phyloP scores from a whole-genome alignment of 1,139 yeast species.

The Pichia sp. region DNA sequence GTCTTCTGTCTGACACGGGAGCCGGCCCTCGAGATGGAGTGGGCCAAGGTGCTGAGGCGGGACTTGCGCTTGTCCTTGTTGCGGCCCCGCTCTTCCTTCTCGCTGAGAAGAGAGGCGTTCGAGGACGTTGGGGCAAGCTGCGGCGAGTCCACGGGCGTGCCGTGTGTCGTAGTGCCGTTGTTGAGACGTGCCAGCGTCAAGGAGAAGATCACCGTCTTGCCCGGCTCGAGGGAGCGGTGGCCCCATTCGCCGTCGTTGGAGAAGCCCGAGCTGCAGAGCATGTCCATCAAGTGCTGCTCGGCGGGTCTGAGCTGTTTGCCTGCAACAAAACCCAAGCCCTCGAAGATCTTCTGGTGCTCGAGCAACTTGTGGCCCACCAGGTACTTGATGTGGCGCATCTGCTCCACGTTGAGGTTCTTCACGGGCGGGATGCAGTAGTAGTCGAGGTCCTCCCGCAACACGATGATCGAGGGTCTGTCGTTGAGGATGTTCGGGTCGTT shows the following conservation, averaged over 20 bases:
- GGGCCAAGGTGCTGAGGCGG: slow-evolving; percentile 42
- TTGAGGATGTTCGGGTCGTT: slow-evolving; percentile 57
- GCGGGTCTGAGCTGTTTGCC: slow-evolving; percentile 74
- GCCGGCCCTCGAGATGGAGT: slow-evolving; percentile 46
- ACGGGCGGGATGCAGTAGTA: slow-evolving; percentile 83
- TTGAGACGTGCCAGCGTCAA: slow-evolving; percentile 71
- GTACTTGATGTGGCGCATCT: slow-evolving; percentile 62
- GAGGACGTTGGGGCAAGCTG: slow-evolving; percentile 44
- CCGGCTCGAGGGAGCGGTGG: slow-evolving; percentile 76
- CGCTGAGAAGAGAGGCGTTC: slow-evolving; percentile 25
- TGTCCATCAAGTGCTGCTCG: slow-evolving; percentile 89
- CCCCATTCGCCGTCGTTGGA: slow-evolving; percentile 75
- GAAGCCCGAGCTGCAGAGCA: slow-evolving; percentile 92
- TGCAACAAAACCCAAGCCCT: slow-evolving; percentile 54
- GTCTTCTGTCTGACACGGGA: slow-evolving; percentile 41
- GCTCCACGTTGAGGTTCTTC: slow-evolving; percentile 45
- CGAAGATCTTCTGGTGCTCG: slow-evolving; percentile 59
- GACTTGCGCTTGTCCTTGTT: slow-evolving; percentile 27
- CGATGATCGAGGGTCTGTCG: slow-evolving; percentile 87
- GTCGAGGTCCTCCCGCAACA: slow-evolving; percentile 89
- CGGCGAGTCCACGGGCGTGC: slow-evolving; percentile 43
- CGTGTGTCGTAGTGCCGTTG: slow-evolving; percentile 33
- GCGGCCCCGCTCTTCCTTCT: slow-evolving; percentile 17
- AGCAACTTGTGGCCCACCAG: slow-evolving; percentile 65
- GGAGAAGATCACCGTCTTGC: slow-evolving; percentile 80